Conservation (phyloP, 768 basidiomycete genomes). For the Exidia glandulosa region DNA sequence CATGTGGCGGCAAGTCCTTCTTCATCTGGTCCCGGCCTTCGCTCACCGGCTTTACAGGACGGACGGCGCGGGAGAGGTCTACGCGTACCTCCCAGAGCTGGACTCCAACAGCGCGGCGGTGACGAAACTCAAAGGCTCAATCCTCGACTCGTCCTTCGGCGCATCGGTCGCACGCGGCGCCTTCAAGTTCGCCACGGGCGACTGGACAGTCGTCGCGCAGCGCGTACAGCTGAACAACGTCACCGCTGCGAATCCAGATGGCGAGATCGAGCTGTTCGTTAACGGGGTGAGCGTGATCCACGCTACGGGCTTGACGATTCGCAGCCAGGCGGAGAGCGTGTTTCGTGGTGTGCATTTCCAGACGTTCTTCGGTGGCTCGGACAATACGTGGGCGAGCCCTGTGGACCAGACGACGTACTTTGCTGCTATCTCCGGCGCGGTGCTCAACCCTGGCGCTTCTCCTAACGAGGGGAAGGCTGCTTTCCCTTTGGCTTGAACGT, state of each 20-base stretch:
- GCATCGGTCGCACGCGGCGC: conserved; percentile 59
- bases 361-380: conserved; percentile 63
- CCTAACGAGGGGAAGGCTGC: background rate
- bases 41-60: background rate
- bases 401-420: conserved; percentile 53
- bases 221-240: conserved; percentile 66
- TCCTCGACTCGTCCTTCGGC: conserved; percentile 45
- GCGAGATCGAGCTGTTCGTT: conserved; percentile 57
- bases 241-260: conserved; percentile 56
- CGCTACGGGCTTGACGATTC: conserved; percentile 44
- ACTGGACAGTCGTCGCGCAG: conserved; percentile 56
- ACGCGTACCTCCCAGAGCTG: conserved; percentile 51
- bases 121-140: conserved; percentile 24
- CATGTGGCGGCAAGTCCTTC: conserved; percentile 50
- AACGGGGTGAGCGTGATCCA: conserved; percentile 55
- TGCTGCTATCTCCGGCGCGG: conserved; percentile 58
- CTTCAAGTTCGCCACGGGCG: conserved; percentile 51
- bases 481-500: background rate
- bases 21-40: background rate
- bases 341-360: conserved; percentile 61
- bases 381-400: conserved; percentile 41
- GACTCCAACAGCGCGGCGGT: conserved; percentile 3
- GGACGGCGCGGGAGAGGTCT: conserved; percentile 41
- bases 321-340: conserved; percentile 34
- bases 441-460: conserved; percentile 20